Evolutionary conservation across 2,329 filamentous ascomycete genomes (phyloP).

Genomic region (Pseudogymnoascus verrucosus): DNA sequence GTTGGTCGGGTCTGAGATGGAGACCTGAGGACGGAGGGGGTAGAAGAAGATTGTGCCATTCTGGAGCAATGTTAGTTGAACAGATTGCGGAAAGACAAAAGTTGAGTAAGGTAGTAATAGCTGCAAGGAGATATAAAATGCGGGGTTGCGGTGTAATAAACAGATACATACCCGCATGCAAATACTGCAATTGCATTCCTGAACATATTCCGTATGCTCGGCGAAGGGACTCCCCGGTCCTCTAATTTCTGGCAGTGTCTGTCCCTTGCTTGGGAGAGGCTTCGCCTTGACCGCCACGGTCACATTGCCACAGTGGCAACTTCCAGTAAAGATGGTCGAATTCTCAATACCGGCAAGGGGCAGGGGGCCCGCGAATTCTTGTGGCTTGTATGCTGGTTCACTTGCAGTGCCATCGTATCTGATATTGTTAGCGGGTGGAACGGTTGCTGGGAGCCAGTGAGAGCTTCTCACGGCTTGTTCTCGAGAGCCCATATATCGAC

Average conservation of each 20-base stretch:
- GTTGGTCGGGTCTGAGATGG: not conserved
- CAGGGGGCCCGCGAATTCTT: not conserved
- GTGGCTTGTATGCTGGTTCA: not conserved
- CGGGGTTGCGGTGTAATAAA: not conserved
- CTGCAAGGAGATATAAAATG: not conserved
- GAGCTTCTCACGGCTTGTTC: not conserved
- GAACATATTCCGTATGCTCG: not conserved
- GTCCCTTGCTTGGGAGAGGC: conserved; percentile 12
- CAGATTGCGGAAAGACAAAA: not conserved
- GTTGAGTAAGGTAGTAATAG: not conserved
- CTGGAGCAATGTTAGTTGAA: not conserved
- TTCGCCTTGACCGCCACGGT: conserved; percentile 16
- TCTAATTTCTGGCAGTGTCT: conserved; percentile 9
- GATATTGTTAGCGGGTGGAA: not conserved
- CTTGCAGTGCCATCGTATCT: not conserved
- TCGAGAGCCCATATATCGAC: not conserved
- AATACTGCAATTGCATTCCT: conserved; percentile 9
- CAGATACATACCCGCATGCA: not conserved
- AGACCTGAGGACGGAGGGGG: not conserved
- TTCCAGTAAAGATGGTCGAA: conserved; percentile 17
- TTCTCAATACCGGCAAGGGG: not conserved
- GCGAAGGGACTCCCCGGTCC: not conserved
- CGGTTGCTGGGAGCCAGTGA: no score
- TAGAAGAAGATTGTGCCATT: not conserved
- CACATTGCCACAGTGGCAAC: conserved; percentile 24